Evolutionary conservation across 2,329 filamentous ascomycete genomes (phyloP).

Genomic region (Coleophoma crateriformis): DNA sequence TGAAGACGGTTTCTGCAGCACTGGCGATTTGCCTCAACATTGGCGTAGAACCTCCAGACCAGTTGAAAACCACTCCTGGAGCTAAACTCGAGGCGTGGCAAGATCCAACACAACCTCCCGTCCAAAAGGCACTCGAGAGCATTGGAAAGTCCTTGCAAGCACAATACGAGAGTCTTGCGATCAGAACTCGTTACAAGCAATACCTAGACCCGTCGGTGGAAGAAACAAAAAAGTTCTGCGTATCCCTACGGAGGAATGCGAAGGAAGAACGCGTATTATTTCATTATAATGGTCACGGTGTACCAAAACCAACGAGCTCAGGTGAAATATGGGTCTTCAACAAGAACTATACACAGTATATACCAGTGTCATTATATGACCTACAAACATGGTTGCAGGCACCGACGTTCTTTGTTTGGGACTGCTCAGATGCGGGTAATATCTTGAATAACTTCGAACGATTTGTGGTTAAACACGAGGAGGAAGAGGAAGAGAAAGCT

Average conservation of each 20-base stretch:
- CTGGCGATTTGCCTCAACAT: constrained; percentile 95
- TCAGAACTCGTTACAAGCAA: constrained; percentile 95
- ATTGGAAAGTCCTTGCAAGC: constrained; percentile 95
- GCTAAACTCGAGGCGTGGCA: constrained; percentile 97
- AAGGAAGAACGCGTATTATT: constrained; percentile 96
- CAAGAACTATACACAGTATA: constrained; percentile 97
- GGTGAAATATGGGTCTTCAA: constrained; percentile 99
- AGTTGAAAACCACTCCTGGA: constrained; percentile 89
- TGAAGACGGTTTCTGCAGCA: constrained; percentile 95
- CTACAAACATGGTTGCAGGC: constrained; percentile 93
- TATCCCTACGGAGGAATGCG: constrained; percentile 82
- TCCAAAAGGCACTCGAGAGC: constrained; percentile 82
- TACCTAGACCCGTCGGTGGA: constrained; percentile 95
- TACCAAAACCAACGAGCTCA: constrained; percentile 89
- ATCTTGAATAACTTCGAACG: constrained; percentile 93
- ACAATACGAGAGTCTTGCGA: constrained; percentile 92
- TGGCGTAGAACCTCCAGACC: constrained; percentile 93
- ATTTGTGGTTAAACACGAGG: constrained; percentile 91
- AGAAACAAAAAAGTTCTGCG: constrained; percentile 94
- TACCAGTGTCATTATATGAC: constrained; percentile 92
- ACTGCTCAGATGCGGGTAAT: constrained; percentile 93
- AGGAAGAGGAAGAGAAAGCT: constrained; percentile 74
- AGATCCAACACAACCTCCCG: constrained; percentile 76
- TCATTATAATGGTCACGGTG: constrained; percentile 97
- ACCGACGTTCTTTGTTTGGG: constrained; percentile 94